Evolutionary conservation across 1,284 basidiomycete species (phyloP).

Genomic region (Ganoderma resinaceum): DNA sequence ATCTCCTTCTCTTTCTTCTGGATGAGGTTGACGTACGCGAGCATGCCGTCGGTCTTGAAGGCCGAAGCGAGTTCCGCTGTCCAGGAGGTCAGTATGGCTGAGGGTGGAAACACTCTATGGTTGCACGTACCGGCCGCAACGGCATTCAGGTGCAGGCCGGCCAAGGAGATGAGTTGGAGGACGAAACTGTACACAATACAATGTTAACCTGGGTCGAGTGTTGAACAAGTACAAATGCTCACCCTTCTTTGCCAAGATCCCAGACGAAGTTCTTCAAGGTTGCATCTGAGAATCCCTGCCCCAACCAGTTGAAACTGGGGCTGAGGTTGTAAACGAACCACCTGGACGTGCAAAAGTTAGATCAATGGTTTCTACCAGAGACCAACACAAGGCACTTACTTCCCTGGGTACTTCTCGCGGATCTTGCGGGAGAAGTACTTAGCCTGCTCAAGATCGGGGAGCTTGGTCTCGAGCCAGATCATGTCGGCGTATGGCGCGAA

Average conservation of each 20-base stretch:
- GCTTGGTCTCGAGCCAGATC: slow-evolving; percentile 92
- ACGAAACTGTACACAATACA: slow-evolving; percentile 71
- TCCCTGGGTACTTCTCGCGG: slow-evolving; percentile 75
- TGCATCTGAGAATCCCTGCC: slow-evolving; percentile 79
- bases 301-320: slow-evolving; percentile 93
- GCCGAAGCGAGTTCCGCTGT: slow-evolving; percentile 77
- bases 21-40: slow-evolving; percentile 85
- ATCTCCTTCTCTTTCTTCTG: slow-evolving; percentile 91
- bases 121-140: slow-evolving; percentile 69
- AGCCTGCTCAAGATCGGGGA: slow-evolving; percentile 84
- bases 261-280: slow-evolving; percentile 89
- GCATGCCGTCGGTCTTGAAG: slow-evolving; percentile 88
- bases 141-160: slow-evolving; percentile 88
- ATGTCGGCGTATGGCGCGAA: slow-evolving; percentile 88
- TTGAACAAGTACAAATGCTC: slow-evolving; percentile 27
- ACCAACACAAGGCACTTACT: slow-evolving; percentile 46
- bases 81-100: not conserved
- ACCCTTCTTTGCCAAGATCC: slow-evolving; percentile 93
- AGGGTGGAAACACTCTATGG: no score
- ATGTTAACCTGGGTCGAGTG: not conserved
- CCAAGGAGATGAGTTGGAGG: slow-evolving; percentile 86
- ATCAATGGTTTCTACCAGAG: not conserved
- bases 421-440: slow-evolving; percentile 82
- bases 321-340: slow-evolving; percentile 96
- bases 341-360: slow-evolving; percentile 39